Evolutionary conservation across 139 green algal species (phyloP).

Genomic region (Edaphochlamys debaryana): DNA sequence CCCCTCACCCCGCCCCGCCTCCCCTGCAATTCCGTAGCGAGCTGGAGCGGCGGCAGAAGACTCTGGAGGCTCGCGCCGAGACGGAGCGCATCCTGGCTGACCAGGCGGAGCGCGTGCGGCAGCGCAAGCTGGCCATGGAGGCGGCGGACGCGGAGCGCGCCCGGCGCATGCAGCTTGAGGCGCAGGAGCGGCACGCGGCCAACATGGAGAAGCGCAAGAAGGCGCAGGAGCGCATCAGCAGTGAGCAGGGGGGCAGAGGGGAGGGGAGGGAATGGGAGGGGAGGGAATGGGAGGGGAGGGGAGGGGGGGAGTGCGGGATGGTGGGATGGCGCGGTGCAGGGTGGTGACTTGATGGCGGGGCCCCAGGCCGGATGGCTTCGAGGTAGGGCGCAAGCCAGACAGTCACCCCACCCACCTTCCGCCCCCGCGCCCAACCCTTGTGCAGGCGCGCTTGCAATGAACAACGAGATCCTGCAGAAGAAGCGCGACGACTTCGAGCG

Average conservation of each 20-base stretch:
- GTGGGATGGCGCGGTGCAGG: not conserved
- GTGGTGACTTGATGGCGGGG: no score
- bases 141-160: slow-evolving; percentile 63
- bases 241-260: slow-evolving; percentile 25
- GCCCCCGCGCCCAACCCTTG: not conserved
- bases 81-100: slow-evolving; percentile 77
- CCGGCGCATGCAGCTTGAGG: slow-evolving; percentile 59
- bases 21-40: slow-evolving; percentile 72
- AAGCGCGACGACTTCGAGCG: slow-evolving; percentile 64
- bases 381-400: not conserved
- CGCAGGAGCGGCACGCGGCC: slow-evolving; percentile 44
- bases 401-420: not conserved
- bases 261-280: not conserved
- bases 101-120: slow-evolving; percentile 41
- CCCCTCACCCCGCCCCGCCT: no score
- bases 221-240: slow-evolving; percentile 76
- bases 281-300: no score
- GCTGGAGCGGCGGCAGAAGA: slow-evolving; percentile 77
- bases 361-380: not conserved
- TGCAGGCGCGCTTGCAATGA: slow-evolving; percentile 55
- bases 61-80: slow-evolving; percentile 70
- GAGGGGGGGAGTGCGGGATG: not conserved
- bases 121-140: slow-evolving; percentile 63
- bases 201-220: slow-evolving; percentile 73
- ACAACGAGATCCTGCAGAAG: slow-evolving; percentile 56